These are phyloP conservation scores for Arachis monticola DNA, from an alignment of 331 rosid genomes.

Conservation along the genomic window DNA sequence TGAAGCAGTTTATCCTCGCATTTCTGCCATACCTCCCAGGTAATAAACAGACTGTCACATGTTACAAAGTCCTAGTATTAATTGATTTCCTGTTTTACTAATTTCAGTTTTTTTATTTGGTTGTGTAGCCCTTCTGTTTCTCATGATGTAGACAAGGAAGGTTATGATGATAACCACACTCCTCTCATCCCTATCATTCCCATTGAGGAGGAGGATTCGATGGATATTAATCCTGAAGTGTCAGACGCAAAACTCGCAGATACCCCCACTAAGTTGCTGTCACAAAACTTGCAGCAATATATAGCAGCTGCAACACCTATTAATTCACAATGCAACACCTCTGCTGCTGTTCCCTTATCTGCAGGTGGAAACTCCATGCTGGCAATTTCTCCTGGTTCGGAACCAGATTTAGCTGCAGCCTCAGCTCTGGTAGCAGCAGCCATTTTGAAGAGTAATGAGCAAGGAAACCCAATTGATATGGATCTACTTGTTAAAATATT, in stretches of 20 bases:
- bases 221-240: conserved; percentile 35
- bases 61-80: background rate
- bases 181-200: conserved; percentile 61
- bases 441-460: conserved; percentile 50
- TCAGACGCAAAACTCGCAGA: conserved; percentile 22
- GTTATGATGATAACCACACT: conserved; percentile 57
- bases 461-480: conserved; percentile 58
- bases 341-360: conserved; percentile 26
- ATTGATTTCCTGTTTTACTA: conserved; percentile 13
- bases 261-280: conserved; percentile 26
- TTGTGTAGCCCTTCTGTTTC: conserved; percentile 56
- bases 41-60: conserved; percentile 27
- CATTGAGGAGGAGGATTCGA: conserved; percentile 59
- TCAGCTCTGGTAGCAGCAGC: conserved; percentile 56
- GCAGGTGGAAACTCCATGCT: conserved; percentile 22
- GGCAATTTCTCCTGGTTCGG: conserved; percentile 37
- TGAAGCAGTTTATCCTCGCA: conserved; percentile 74
- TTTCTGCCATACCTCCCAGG: conserved; percentile 68
- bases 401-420: conserved; percentile 56
- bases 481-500: conserved; percentile 60
- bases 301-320: conserved; percentile 16
- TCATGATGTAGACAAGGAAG: conserved; percentile 49
- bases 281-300: conserved; percentile 31
- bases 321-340: conserved; percentile 21
- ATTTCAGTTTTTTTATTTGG: conserved; percentile 8